Percentiles rank a stretch among this genome's conserved stretches.
phyloP scores from a whole-genome alignment of 192 early-diverging fungal genomes.

The Haplosporangium gracile region DNA sequence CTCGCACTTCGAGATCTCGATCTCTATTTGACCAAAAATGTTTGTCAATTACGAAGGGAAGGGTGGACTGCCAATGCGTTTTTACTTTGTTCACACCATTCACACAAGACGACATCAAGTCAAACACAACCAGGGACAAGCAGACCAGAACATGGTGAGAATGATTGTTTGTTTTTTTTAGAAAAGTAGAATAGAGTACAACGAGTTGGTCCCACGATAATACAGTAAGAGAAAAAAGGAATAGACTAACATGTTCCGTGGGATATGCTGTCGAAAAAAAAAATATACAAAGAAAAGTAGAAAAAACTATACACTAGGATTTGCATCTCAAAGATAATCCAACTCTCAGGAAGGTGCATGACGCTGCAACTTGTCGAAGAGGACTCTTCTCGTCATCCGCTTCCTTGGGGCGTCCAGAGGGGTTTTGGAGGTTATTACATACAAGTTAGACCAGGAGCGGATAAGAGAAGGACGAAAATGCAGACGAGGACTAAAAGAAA shows the following conservation, averaged over 20 bases:
- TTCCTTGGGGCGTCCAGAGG: not conserved
- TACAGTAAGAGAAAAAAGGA: not conserved
- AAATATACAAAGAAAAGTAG: not conserved
- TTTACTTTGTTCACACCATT: too few species aligned
- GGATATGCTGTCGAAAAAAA: not conserved
- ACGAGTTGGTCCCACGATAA: not conserved
- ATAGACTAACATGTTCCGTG: not conserved
- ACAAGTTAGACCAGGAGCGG: not conserved
- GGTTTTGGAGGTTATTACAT: conserved; percentile 2
- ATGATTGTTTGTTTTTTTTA: not conserved
- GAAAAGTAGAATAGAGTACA: not conserved
- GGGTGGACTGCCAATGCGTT: not conserved
- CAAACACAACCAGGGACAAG: too few species aligned
- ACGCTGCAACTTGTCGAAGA: not conserved
- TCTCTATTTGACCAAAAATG: conserved; percentile 3
- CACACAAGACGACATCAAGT: too few species aligned
- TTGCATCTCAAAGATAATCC: not conserved
- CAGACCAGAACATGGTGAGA: not conserved
- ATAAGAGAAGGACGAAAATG: not conserved
- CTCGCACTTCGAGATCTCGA: not conserved
- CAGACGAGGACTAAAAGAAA: not conserved
- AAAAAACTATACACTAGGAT: conserved; percentile 7
- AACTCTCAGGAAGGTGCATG: not conserved
- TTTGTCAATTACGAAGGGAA: conserved; percentile 1
- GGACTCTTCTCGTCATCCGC: not conserved